Base-by-base conservation (phyloP, 345 rosid genomes). In the Gossypium herbaceum region DNA sequence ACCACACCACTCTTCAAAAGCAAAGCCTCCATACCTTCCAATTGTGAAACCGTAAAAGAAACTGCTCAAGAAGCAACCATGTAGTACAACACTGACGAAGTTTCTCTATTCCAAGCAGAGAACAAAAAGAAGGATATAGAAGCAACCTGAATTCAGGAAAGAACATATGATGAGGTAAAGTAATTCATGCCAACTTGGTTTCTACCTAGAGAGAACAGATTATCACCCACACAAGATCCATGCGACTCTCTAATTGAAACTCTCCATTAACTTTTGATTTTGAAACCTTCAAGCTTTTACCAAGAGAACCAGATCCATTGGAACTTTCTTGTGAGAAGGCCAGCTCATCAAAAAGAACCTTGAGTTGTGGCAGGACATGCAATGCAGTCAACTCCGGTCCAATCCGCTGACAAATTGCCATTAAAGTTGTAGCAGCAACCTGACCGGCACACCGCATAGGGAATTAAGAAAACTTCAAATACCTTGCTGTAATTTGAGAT, bases 51-150 rank as follows among this genome's bases (percentile, higher is more conserved):
- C 93, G 85, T 44, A 94, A 80, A 75, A 94, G 93, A 88, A 89
- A 90, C 73, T 92, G 97, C 83, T 94, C 98, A 57, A 94, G 97
- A 81, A 94, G 94, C 81, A 94, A 85, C 98, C 97, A 92, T 1
- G 97, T 92, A 59, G 98, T 88, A 86, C 98, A 94, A 70, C 96
- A 77, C 79, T 89, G 93, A 60, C 97, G 96, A 78, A 94, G 93
- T 80, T 86, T 90, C 84, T 94, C 98, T 82, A 92, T 92, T 77
- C 98, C 98, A 80, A 94, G 92, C 78, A 94, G 88, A 77, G 93
- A 85, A 73, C 96, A 91, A 81, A 94, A 88, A 63, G 90, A 87
- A 79, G 98, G 97, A 87, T 94, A 94, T 65, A 94, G 85, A 85
- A 92, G 89, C 83, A 94, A 84, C 88, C 98, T 94, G 86, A 77